Percentiles rank a stretch among this genome's conserved stretches.
These are phyloP conservation scores for Cyberlindnera americana DNA, from an alignment of 805 yeast species.

Conservation along the genomic window DNA sequence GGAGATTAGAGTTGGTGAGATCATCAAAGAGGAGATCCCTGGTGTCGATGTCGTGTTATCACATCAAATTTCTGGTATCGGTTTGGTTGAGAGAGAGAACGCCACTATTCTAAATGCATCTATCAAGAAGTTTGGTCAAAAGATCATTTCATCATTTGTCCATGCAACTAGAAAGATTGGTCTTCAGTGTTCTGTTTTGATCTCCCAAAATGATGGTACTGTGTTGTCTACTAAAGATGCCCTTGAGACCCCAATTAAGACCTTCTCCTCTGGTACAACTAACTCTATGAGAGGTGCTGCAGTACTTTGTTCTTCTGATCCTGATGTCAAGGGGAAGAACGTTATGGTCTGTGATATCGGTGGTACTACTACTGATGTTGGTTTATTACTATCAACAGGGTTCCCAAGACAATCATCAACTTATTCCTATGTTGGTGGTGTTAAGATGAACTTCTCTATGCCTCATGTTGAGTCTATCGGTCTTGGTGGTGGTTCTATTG, in stretches of 20 bases:
- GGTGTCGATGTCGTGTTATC: constrained; percentile 36
- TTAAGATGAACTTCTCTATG: constrained; percentile 45
- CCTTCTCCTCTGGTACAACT: constrained; percentile 49
- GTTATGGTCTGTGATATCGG: constrained; percentile 45
- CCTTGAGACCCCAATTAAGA: constrained; percentile 39
- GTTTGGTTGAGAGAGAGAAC: constrained; percentile 44
- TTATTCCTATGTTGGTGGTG: constrained; percentile 44
- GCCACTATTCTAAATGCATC: constrained; percentile 46
- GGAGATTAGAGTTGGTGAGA: constrained; percentile 33
- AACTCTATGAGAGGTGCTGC: constrained; percentile 49
- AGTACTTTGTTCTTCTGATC: constrained; percentile 29
- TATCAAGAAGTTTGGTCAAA: constrained; percentile 39
- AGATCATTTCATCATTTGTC: constrained; percentile 37
- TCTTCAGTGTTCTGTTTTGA: constrained; percentile 36
- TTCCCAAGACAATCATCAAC: constrained; percentile 46
- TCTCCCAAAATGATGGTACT: constrained; percentile 50
- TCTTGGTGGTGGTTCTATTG: constrained; percentile 49
- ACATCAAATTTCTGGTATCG: constrained; percentile 40
- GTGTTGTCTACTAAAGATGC: constrained; percentile 41
- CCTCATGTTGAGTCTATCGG: constrained; percentile 50
- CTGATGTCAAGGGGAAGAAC: constrained; percentile 20
- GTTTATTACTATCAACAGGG: constrained; percentile 40
- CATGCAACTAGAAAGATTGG: constrained; percentile 36
- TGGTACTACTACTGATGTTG: constrained; percentile 50
- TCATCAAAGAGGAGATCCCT: constrained; percentile 35